These are phyloP conservation scores for Dioscorea alata DNA, from an alignment of 106 monocot species.

Conservation along the genomic window DNA sequence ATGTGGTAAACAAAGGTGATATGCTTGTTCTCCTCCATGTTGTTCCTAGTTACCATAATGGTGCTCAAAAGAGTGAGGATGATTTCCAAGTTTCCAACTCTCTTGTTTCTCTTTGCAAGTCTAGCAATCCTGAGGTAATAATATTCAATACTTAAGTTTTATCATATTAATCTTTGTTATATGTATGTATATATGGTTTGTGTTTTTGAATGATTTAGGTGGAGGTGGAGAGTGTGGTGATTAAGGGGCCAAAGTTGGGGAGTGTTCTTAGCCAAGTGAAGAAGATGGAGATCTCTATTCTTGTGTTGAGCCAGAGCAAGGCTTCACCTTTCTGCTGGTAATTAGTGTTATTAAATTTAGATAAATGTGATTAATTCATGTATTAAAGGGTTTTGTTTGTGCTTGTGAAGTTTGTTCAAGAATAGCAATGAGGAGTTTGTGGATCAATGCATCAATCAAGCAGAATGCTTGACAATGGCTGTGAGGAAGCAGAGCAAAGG, in stretches of 20 bases:
- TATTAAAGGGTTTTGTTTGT: no score
- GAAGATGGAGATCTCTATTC: slow-evolving; percentile 73
- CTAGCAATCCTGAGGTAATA: slow-evolving; percentile 74
- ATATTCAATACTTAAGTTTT: not conserved
- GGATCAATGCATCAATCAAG: slow-evolving; percentile 68
- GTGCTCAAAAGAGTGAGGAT: slow-evolving; percentile 2
- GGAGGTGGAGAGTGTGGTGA: slow-evolving; percentile 82
- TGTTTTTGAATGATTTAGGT: slow-evolving; percentile 29
- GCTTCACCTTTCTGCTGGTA: slow-evolving; percentile 61
- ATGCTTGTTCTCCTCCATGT: slow-evolving; percentile 74
- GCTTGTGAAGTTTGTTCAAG: slow-evolving; percentile 33
- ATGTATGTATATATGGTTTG: not conserved
- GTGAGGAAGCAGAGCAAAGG: slow-evolving; percentile 77
- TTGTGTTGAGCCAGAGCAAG: slow-evolving; percentile 58
- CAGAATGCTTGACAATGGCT: slow-evolving; percentile 67
- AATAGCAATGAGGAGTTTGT: slow-evolving; percentile 55
- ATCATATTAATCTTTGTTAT: not conserved
- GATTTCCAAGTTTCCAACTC: slow-evolving; percentile 33
- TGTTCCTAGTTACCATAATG: slow-evolving; percentile 12
- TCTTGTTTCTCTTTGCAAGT: slow-evolving; percentile 73
- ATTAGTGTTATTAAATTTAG: no score
- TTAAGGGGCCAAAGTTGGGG: slow-evolving; percentile 66
- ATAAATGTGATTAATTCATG: no score
- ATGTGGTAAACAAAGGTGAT: slow-evolving; percentile 72
- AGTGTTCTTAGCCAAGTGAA: slow-evolving; percentile 82